phyloP scores from a whole-genome alignment of 2,329 filamentous ascomycete genomes.

The Penicillium paneum region DNA sequence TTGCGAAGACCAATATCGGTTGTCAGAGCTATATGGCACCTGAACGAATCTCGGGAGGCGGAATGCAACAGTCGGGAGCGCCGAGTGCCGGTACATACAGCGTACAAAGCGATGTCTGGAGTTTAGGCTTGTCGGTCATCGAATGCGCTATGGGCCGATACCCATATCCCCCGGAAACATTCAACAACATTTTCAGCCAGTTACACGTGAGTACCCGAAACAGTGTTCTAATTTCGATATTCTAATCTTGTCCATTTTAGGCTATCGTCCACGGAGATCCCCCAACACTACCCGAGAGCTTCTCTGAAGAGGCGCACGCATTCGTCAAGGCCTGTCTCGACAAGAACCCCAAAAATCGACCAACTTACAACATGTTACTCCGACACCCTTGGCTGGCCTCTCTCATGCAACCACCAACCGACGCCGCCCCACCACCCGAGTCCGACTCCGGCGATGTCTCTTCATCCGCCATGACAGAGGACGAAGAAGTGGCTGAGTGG shows the following conservation, averaged over 20 bases:
- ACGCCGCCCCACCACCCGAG: conserved; percentile 35
- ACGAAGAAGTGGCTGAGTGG: conserved; percentile 84
- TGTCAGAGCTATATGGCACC: conserved; percentile 99
- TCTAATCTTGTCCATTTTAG: conserved; percentile 48
- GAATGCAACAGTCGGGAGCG: conserved; percentile 67
- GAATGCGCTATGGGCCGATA: conserved; percentile 94
- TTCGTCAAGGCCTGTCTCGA: conserved; percentile 89
- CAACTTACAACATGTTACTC: conserved; percentile 86
- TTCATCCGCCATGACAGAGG: conserved; percentile 53
- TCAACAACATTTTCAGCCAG: conserved; percentile 97
- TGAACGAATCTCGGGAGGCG: conserved; percentile 86
- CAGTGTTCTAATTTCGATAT: background rate
- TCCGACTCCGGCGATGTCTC: conserved; percentile 31
- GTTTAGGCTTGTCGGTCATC: conserved; percentile 86
- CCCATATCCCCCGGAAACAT: conserved; percentile 94
- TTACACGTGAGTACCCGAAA: conserved; percentile 69
- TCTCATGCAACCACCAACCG: conserved; percentile 69
- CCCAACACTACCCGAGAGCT: conserved; percentile 78
- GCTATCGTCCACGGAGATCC: conserved; percentile 98
- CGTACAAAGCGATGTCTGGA: conserved; percentile 98
- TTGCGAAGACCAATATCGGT: conserved; percentile 97
- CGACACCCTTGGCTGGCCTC: conserved; percentile 82
- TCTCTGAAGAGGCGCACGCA: conserved; percentile 73
- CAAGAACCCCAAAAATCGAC: conserved; percentile 87
- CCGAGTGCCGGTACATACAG: conserved; percentile 83